Percentiles rank a stretch among this genome's conserved stretches.
These are phyloP conservation scores for Eucalyptus decipiens DNA, from an alignment of 345 rosid species.

Conservation along the genomic window DNA sequence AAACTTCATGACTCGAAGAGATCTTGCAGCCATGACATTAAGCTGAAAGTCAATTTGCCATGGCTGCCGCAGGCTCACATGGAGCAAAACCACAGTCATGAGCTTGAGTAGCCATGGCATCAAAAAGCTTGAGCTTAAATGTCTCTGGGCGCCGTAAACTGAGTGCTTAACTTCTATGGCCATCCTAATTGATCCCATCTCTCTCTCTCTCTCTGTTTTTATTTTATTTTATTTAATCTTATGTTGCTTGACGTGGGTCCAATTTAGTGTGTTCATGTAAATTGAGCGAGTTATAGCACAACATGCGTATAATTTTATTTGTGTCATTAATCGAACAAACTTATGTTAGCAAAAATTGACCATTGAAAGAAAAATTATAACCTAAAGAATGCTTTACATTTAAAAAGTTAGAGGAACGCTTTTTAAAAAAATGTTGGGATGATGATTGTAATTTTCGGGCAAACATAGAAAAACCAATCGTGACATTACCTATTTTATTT, in stretches of 20 bases:
- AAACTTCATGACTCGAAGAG: no score
- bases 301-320: no score
- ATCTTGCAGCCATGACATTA: no score
- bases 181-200: no score
- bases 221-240: no score
- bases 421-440: background rate
- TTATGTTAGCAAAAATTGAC: background rate
- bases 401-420: rapidly evolving
- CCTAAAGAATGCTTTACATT: background rate
- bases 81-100: no score
- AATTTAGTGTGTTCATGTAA: no score
- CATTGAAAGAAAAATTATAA: background rate
- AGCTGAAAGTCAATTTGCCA: no score
- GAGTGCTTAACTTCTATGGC: background rate
- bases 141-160: background rate
- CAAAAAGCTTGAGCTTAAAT: no score
- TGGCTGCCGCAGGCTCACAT: no score
- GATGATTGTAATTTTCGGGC: background rate
- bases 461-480: background rate
- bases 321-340: background rate
- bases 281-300: background rate
- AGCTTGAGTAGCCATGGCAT: background rate
- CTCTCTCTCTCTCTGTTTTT: no score
- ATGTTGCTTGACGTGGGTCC: background rate
- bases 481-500: background rate